Evolutionary conservation across 805 yeast species (phyloP).

Genomic region (Teunomyces panamensis): DNA sequence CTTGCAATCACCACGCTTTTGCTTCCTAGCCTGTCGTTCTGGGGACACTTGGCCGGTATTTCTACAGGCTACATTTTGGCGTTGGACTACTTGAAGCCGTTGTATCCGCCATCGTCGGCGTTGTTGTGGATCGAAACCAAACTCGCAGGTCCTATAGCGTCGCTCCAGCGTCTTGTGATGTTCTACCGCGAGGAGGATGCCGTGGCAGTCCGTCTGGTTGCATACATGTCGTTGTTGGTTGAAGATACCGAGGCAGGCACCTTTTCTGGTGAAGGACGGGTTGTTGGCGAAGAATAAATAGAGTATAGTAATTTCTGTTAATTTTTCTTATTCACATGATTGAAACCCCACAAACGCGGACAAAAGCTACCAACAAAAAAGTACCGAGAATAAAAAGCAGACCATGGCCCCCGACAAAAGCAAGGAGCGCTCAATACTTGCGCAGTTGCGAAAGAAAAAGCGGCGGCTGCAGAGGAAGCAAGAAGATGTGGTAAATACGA

Average conservation of each 20-base stretch:
- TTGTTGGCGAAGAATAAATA: slow-evolving; percentile 15
- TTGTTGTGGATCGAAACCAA: slow-evolving; percentile 64
- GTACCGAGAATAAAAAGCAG: not conserved
- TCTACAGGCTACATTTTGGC: slow-evolving; percentile 64
- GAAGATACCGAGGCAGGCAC: slow-evolving; percentile 19
- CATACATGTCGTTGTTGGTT: slow-evolving; percentile 27
- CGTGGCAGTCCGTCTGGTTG: slow-evolving; percentile 38
- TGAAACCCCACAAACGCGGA: not conserved
- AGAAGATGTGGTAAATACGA: not conserved
- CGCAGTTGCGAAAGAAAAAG: not conserved
- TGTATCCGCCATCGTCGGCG: slow-evolving; percentile 66
- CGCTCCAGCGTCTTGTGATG: slow-evolving; percentile 52
- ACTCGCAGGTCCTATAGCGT: slow-evolving; percentile 46
- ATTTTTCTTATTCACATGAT: not conserved
- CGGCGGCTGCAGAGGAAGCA: not conserved
- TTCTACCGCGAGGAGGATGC: slow-evolving; percentile 64
- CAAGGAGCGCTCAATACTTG: not conserved
- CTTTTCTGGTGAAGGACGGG: slow-evolving; percentile 20
- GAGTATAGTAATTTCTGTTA: not conserved
- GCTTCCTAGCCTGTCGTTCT: slow-evolving; percentile 64
- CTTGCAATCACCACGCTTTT: slow-evolving; percentile 49
- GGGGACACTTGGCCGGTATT: slow-evolving; percentile 72
- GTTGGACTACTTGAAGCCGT: slow-evolving; percentile 50
- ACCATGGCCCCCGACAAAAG: not conserved
- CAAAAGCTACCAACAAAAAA: not conserved